phyloP scores from a whole-genome alignment of 768 basidiomycete genomes.

The Leccinum arenicola region DNA sequence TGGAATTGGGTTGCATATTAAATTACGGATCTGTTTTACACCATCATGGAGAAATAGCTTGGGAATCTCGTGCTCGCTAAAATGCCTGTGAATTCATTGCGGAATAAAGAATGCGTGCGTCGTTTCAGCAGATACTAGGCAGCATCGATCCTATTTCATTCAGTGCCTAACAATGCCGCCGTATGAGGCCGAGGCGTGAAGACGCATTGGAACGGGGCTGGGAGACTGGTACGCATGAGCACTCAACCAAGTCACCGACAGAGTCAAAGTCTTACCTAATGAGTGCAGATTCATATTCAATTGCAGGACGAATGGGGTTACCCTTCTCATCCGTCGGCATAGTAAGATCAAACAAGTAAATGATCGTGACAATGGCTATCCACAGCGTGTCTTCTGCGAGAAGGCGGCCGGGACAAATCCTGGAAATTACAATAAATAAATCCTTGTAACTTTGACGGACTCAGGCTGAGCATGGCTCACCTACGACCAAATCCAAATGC shows the following conservation, averaged over 20 bases:
- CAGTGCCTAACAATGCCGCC: not conserved
- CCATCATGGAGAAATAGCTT: not conserved
- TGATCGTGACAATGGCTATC: not conserved
- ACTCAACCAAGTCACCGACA: not conserved
- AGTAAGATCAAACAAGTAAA: conserved; percentile 2
- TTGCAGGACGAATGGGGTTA: not conserved
- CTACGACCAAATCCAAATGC: conserved; percentile 8
- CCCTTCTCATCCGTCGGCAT: conserved; percentile 1
- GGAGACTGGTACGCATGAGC: not conserved
- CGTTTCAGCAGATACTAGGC: not conserved
- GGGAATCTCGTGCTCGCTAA: not conserved
- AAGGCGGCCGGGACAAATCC: conserved; percentile 5
- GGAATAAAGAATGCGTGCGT: not conserved
- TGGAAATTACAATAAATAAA: not conserved
- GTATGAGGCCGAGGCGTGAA: conserved; percentile 1
- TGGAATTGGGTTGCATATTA: not conserved
- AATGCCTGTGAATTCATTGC: not conserved
- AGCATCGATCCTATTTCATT: not conserved
- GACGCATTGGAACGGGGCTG: not conserved
- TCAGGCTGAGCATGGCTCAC: not conserved
- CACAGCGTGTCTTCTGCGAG: conserved; percentile 5
- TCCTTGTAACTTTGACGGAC: not conserved
- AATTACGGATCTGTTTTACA: not conserved
- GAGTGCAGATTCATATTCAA: not conserved
- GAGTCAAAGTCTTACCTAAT: not conserved